A percentile compares a stretch with the other conserved stretches of the same genome.
Evolutionary conservation across 2,329 filamentous ascomycete species (phyloP).

Genomic region (Neofusicoccum sp.): DNA sequence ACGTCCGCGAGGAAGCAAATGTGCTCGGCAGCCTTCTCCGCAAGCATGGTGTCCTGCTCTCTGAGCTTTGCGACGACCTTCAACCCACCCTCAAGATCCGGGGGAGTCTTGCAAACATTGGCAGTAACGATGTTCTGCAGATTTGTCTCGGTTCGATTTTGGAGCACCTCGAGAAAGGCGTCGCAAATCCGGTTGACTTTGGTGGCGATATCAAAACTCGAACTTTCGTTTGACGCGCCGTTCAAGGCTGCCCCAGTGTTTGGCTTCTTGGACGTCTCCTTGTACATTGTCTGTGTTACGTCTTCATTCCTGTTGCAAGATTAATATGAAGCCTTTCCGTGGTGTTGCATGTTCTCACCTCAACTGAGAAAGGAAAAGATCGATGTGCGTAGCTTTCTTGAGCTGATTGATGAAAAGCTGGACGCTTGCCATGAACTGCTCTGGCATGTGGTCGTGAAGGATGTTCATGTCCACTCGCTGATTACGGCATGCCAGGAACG

Average conservation of each 20-base stretch:
- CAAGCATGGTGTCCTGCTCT: slow-evolving; percentile 64
- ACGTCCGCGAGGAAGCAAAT: slow-evolving; percentile 97
- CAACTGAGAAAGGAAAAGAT: slow-evolving; percentile 86
- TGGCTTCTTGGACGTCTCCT: slow-evolving; percentile 70
- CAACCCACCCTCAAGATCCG: slow-evolving; percentile 85
- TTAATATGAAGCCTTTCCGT: neutral
- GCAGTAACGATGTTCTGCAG: slow-evolving; percentile 93
- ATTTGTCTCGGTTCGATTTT: slow-evolving; percentile 63
- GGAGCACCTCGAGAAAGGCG: slow-evolving; percentile 72
- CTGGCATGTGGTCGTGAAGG: slow-evolving; percentile 87
- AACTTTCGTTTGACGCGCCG: slow-evolving; percentile 19
- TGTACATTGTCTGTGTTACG: slow-evolving; percentile 91
- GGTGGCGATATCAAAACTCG: slow-evolving; percentile 32
- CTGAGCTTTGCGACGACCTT: slow-evolving; percentile 74
- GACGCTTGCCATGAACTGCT: slow-evolving; percentile 79
- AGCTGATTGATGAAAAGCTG: slow-evolving; percentile 81
- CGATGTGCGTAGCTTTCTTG: slow-evolving; percentile 77
- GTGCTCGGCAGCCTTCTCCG: slow-evolving; percentile 89
- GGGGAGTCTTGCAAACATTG: slow-evolving; percentile 89
- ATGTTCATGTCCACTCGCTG: slow-evolving; percentile 99
- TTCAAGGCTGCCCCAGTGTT: slow-evolving; percentile 29
- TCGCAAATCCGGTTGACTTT: slow-evolving; percentile 93
- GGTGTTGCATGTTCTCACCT: slow-evolving; percentile 55
- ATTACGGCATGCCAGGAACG: slow-evolving; percentile 84
- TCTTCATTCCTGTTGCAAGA: slow-evolving; percentile 69